phyloP scores from a whole-genome alignment of 2,329 filamentous ascomycete genomes.

The Monosporascus sp. region DNA sequence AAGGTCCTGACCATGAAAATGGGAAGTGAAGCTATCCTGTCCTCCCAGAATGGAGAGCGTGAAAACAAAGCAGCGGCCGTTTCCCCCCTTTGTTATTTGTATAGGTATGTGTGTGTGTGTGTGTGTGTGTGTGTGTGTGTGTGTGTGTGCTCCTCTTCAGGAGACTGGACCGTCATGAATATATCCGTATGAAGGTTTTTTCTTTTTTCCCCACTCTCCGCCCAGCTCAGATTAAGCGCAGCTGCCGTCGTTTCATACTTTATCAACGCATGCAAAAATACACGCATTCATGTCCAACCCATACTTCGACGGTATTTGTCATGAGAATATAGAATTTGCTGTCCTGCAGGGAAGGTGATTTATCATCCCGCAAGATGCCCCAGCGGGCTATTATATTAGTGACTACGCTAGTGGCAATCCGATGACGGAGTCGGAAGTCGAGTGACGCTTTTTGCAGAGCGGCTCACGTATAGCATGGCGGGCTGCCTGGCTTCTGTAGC shows the following conservation, averaged over 20 bases:
- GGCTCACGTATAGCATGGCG: no score
- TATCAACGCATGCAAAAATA: background rate
- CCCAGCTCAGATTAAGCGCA: no score
- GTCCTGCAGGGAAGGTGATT: background rate
- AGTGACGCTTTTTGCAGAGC: no score
- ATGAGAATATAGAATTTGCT: background rate
- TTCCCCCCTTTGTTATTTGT: background rate
- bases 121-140: background rate
- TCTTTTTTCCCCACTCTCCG: no score
- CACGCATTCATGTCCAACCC: background rate
- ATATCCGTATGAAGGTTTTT: no score
- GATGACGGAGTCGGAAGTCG: background rate
- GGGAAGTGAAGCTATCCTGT: conserved; percentile 14
- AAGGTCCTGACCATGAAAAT: conserved; percentile 14
- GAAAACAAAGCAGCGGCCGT: conserved; percentile 11
- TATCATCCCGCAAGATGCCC: no score
- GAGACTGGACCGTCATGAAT: no score
- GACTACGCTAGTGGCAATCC: background rate
- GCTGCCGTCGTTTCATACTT: no score
- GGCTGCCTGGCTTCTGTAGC: no score
- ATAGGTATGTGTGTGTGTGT: background rate
- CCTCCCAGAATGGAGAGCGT: conserved; percentile 14
- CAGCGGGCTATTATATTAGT: background rate
- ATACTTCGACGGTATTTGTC: background rate
- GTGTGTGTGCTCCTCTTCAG: no score